Conservation (phyloP, 2,329 filamentous ascomycete species). For the Colletotrichum zoysiae region DNA sequence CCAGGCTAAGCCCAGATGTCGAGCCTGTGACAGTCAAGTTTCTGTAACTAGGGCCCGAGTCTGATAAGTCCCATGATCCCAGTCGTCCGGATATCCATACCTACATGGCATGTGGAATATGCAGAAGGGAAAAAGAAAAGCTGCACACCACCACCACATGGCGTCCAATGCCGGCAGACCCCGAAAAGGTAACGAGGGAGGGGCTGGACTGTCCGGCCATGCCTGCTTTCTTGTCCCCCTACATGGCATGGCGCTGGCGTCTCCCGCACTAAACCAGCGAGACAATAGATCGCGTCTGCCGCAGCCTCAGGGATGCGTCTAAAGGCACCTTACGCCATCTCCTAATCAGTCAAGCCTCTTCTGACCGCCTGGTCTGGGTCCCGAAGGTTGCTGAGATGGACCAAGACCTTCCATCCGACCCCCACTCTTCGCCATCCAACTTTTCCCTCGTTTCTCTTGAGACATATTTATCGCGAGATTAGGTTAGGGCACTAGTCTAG, state of each 20-base stretch:
- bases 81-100: slow-evolving; percentile 14
- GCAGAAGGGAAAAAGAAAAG: not conserved
- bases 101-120: slow-evolving; percentile 21
- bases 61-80: slow-evolving; percentile 26
- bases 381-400: slow-evolving; percentile 20
- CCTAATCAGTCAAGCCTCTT: slow-evolving; percentile 1
- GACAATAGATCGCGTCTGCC: slow-evolving; percentile 18
- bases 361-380: slow-evolving; percentile 24
- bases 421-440: slow-evolving; percentile 21
- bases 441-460: slow-evolving; percentile 21
- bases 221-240: slow-evolving; percentile 9
- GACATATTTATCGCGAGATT: slow-evolving; percentile 36
- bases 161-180: not conserved
- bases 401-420: slow-evolving; percentile 24
- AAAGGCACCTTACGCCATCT: slow-evolving; percentile 14
- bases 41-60: slow-evolving; percentile 30
- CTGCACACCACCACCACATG: slow-evolving; percentile 4
- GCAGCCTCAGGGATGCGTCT: slow-evolving; percentile 14
- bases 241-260: not conserved
- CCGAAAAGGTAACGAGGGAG: not conserved
- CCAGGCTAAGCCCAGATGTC: not conserved
- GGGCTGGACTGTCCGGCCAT: slow-evolving; percentile 18
- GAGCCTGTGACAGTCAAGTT: slow-evolving; percentile 35
- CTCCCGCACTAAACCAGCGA: not conserved
- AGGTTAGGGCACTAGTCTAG: slow-evolving; percentile 30